A percentile compares a stretch with the other conserved stretches of the same genome.
These are phyloP conservation scores for Puccinia polysora DNA, from an alignment of 1,284 basidiomycete species.

Conservation along the genomic window DNA sequence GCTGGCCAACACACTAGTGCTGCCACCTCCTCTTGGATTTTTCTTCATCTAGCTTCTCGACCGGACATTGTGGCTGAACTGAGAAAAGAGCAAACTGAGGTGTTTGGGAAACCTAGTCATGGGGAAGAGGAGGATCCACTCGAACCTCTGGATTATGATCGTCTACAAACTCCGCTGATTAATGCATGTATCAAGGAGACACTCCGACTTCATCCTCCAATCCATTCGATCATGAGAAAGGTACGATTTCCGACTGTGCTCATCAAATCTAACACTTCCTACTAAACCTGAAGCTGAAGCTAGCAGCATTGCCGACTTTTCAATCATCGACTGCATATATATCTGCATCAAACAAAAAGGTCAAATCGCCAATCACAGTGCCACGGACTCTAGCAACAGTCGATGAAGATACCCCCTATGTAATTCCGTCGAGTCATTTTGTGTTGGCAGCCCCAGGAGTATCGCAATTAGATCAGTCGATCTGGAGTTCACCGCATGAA, in stretches of 20 bases:
- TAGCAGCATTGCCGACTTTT: slow-evolving; percentile 59
- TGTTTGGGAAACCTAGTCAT: slow-evolving; percentile 67
- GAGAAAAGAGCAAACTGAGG: slow-evolving; percentile 80
- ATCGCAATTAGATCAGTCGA: slow-evolving; percentile 75
- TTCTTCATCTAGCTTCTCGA: slow-evolving; percentile 79
- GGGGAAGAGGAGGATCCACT: slow-evolving; percentile 62
- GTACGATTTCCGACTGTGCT: neutral
- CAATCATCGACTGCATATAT: no score
- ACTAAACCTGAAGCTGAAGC: neutral
- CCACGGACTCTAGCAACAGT: slow-evolving; percentile 71
- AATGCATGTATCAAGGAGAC: slow-evolving; percentile 67
- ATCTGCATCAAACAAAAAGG: no score
- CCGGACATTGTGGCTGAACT: slow-evolving; percentile 72
- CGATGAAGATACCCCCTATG: slow-evolving; percentile 62
- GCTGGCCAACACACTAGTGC: slow-evolving; percentile 94
- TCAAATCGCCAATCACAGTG: slow-evolving; percentile 59
- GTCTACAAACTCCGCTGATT: slow-evolving; percentile 71
- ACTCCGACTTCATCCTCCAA: slow-evolving; percentile 67
- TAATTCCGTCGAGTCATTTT: slow-evolving; percentile 86
- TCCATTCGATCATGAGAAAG: slow-evolving; percentile 66
- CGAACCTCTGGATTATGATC: slow-evolving; percentile 78
- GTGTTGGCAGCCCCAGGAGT: slow-evolving; percentile 86
- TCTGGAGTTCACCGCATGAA: slow-evolving; percentile 69
- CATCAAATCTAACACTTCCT: neutral
- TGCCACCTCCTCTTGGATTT: slow-evolving; percentile 83